These are phyloP conservation scores for Xylariaceae sp. DNA, from an alignment of 2,329 filamentous ascomycete genomes.

Conservation along the genomic window DNA sequence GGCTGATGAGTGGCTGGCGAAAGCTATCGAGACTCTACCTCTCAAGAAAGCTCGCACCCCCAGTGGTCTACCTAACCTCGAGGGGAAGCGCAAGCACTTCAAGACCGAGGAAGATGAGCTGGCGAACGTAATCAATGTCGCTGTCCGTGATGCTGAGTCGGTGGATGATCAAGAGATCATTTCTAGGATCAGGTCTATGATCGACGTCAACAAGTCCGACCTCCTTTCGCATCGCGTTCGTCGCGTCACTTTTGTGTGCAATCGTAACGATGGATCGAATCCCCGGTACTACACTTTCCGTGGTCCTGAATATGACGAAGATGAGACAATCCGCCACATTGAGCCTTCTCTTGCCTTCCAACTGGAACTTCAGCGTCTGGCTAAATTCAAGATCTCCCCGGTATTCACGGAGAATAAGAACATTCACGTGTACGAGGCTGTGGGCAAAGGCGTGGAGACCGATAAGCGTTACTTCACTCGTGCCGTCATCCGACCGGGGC, in stretches of 20 bases:
- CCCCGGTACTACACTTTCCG: slow-evolving; percentile 99
- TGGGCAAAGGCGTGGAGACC: slow-evolving; percentile 90
- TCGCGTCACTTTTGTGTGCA: slow-evolving; percentile 93
- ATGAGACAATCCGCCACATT: slow-evolving; percentile 93
- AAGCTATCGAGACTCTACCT: slow-evolving; percentile 82
- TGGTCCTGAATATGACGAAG: slow-evolving; percentile 83
- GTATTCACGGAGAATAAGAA: slow-evolving; percentile 99
- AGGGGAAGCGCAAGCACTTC: slow-evolving; percentile 65
- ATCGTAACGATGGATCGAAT: slow-evolving; percentile 89
- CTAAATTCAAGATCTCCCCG: slow-evolving; percentile 97
- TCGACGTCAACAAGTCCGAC: slow-evolving; percentile 80
- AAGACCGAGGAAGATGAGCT: slow-evolving; percentile 71
- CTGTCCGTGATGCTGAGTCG: slow-evolving; percentile 83
- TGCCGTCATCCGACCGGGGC: slow-evolving; percentile 89
- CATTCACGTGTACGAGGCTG: slow-evolving; percentile 96
- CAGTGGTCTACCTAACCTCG: slow-evolving; percentile 69
- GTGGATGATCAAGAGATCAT: slow-evolving; percentile 79
- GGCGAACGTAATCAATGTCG: slow-evolving; percentile 88
- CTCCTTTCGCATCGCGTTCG: slow-evolving; percentile 78
- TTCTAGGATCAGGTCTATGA: slow-evolving; percentile 68
- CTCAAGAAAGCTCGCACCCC: slow-evolving; percentile 57
- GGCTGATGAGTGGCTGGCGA: slow-evolving; percentile 79
- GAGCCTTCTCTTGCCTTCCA: slow-evolving; percentile 98
- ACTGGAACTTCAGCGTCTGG: slow-evolving; percentile 88
- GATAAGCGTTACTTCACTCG: slow-evolving; percentile 99